Conservation (phyloP, 108 stramenopile genomes). For the Skeletonema potamos region DNA sequence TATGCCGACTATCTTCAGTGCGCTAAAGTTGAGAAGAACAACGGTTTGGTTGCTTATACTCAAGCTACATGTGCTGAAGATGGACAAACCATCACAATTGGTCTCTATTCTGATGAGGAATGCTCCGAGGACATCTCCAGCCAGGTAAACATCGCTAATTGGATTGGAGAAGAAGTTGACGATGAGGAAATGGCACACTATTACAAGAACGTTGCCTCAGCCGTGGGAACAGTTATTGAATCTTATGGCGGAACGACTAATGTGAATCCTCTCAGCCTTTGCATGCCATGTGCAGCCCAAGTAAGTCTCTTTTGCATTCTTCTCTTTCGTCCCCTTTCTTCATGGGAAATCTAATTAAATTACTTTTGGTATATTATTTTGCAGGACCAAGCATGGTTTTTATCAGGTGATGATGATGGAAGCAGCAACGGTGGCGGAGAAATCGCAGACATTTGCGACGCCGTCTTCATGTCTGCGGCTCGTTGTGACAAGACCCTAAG, state of each 20-base stretch:
- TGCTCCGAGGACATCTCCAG: slow-evolving; percentile 68
- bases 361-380: no score
- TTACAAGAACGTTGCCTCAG: not conserved
- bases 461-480: slow-evolving; percentile 53
- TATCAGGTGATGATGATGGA: not conserved
- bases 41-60: slow-evolving; percentile 44
- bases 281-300: not conserved
- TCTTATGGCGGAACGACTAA: not conserved
- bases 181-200: slow-evolving; percentile 23
- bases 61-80: slow-evolving; percentile 66
- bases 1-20: slow-evolving; percentile 38
- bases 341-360: no score
- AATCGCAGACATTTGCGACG: slow-evolving; percentile 51
- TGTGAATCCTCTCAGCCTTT: not conserved
- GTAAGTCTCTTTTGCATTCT: not conserved
- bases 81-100: slow-evolving; percentile 66
- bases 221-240: no score
- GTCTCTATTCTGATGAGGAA: slow-evolving; percentile 74
- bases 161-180: slow-evolving; percentile 21
- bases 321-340: no score
- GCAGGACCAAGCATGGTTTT: not conserved
- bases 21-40: slow-evolving; percentile 33
- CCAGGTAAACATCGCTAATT: slow-evolving; percentile 19
- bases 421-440: slow-evolving; percentile 15
- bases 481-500: slow-evolving; percentile 75